Base-by-base conservation (phyloP, 2,329 filamentous ascomycete genomes). In the Hypoxylon sp. region DNA sequence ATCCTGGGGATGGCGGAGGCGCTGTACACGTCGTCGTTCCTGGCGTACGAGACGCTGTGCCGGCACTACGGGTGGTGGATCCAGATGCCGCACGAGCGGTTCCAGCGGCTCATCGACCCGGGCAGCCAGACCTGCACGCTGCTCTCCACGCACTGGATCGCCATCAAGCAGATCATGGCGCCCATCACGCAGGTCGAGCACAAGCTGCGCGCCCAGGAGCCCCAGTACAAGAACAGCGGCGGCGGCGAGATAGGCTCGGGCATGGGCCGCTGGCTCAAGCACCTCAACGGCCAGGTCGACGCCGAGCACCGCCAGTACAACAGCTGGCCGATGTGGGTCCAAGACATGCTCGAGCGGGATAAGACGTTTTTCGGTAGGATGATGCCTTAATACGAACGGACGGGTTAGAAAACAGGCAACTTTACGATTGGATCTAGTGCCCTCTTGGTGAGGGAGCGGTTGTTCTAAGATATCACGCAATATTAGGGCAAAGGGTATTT, bases 51-150 rank as follows among this genome's bases (percentile, higher is more conserved):
- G 68, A 78, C 82, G n/a, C 81, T 88, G 58, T 80, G 80, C 46
- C 77, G 80, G 60, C 85, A 87, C 72, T 88, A 77, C 74, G 81
- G 75, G 3, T 89, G 86, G 86, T 88, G 86, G 86, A 88, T 88
- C 81, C 81, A 85, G 75, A 80, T 89, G 6, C 83, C 85, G 7
- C 86, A 88, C 70, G 79, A 81, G 37, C 79, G 82, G 53, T 88
- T 89, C 75, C 82, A 85, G 69, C 79, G 79, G 55, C 76, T 89
- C 58, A 81, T 88, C 69, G 82, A 87, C 74, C 77, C 82, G 30
- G 70, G 73, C 30, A 84, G 83, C 73, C 85, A 85, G 73, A 79
- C 82, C 14, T 81, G 83, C 64, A 61, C 84, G 44, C 77, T 89
- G 31, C 79, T 89, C 46, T 83, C 83, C 35, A 72, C 85, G 56